Conservation (phyloP, 2,329 filamentous ascomycete species). For the Verticillium nonalfalfae region DNA sequence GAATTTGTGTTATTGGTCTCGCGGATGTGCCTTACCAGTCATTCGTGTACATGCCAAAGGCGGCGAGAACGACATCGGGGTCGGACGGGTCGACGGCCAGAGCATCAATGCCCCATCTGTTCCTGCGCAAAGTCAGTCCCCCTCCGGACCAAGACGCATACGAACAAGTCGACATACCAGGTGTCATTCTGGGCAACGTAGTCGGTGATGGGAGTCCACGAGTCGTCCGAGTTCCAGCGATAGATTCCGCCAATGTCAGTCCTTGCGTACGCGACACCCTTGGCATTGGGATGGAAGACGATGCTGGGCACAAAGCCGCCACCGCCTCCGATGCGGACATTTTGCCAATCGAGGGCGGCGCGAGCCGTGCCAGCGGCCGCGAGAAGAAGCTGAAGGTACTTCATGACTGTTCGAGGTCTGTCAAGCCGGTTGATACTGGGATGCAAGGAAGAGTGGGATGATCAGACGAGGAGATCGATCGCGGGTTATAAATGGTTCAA, state of each 20-base stretch:
- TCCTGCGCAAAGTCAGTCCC: conserved; percentile 22
- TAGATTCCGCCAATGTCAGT: conserved; percentile 54
- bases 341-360: conserved; percentile 36
- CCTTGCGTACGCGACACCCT: conserved; percentile 47
- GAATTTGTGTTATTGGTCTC: too few species aligned
- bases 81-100: conserved; percentile 50
- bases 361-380: conserved; percentile 14
- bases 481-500: background rate
- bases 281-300: conserved; percentile 44
- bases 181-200: conserved; percentile 31
- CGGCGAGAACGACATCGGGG: conserved; percentile 43
- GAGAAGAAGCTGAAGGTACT: conserved; percentile 5
- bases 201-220: conserved; percentile 48
- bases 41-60: conserved; percentile 52
- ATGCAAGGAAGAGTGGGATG: background rate
- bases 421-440: background rate
- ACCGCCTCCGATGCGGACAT: conserved; percentile 48
- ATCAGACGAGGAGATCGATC: background rate
- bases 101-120: conserved; percentile 51
- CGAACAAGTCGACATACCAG: conserved; percentile 26
- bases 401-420: conserved; percentile 4
- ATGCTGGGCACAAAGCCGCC: conserved; percentile 52
- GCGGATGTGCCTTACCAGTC: conserved; percentile 30
- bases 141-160: too few species aligned
- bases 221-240: conserved; percentile 47